Percentiles rank a stretch among this genome's conserved stretches.
Conservation (phyloP, 1,139 yeast genomes). For the Pichia sp. region DNA sequence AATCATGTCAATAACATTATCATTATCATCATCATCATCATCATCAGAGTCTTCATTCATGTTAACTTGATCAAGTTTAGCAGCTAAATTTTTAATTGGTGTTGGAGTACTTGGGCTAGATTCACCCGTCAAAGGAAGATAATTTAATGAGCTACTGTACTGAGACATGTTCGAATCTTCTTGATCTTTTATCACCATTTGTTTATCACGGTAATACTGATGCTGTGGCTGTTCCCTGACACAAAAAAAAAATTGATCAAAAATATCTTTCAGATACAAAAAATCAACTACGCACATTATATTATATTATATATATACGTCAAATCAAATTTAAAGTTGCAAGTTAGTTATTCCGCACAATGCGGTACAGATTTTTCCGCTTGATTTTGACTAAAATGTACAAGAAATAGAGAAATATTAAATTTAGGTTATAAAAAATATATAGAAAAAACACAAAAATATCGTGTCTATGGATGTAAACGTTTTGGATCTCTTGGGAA, state of each 20-base stretch:
- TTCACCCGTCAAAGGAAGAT: conserved; percentile 3
- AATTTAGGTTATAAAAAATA: neutral
- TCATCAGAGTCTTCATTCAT: neutral
- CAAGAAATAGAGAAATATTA: too few relatives aligned
- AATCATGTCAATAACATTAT: neutral
- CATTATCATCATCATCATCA: conserved; percentile 1
- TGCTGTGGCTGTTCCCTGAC: too few relatives aligned
- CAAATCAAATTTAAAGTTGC: too few relatives aligned
- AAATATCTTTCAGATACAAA: too few relatives aligned
- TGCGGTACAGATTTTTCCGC: too few relatives aligned
- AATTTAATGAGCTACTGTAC: neutral
- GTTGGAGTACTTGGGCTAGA: neutral
- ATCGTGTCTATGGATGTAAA: conserved; percentile 58
- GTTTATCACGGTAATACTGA: too few relatives aligned
- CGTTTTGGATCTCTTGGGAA: conserved; percentile 99
- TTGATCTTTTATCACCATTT: neutral
- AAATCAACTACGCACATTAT: too few relatives aligned
- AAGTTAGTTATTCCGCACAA: too few relatives aligned
- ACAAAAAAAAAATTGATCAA: too few relatives aligned
- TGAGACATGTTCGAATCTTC: neutral
- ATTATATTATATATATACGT: too few relatives aligned
- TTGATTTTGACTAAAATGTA: too few relatives aligned
- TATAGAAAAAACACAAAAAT: neutral
- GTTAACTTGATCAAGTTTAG: neutral
- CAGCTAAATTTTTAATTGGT: neutral